Percentiles rank a stretch among this genome's conserved stretches.
Evolutionary conservation across 257 asterid species (phyloP).

Genomic region (Ilex aquifolium): DNA sequence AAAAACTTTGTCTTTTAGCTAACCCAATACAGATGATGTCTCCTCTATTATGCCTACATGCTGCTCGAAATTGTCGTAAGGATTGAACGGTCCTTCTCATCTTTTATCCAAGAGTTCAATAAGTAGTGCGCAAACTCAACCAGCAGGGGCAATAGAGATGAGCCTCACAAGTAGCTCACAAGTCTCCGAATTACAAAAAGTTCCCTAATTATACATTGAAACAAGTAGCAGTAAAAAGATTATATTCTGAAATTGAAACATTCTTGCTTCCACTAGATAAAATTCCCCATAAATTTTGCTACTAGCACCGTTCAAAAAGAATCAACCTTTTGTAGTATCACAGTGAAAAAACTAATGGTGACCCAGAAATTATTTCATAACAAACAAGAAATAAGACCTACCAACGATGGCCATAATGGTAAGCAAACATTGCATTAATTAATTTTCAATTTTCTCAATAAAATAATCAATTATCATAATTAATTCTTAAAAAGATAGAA

Average conservation of each 20-base stretch:
- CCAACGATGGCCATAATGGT: too few relatives aligned
- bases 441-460: too few relatives aligned
- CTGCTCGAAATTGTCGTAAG: slow-evolving; percentile 40
- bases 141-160: neutral
- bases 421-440: too few relatives aligned
- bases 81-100: slow-evolving; percentile 55
- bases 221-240: slow-evolving; percentile 7
- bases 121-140: neutral
- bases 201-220: slow-evolving; percentile 2
- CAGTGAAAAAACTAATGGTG: neutral
- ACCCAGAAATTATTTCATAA: neutral
- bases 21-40: slow-evolving; percentile 22
- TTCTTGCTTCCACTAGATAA: slow-evolving; percentile 8
- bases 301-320: neutral
- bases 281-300: neutral
- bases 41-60: slow-evolving; percentile 20
- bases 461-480: too few relatives aligned
- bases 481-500: too few relatives aligned
- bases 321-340: too few relatives aligned
- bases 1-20: slow-evolving; percentile 20
- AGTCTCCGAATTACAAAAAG: slow-evolving; percentile 17
- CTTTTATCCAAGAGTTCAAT: slow-evolving; percentile 6
- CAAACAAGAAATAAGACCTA: neutral
- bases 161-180: slow-evolving; percentile 4
- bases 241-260: slow-evolving; percentile 12